A percentile compares a stretch with the other conserved stretches of the same genome.
These are phyloP conservation scores for Manihot esculenta DNA, from an alignment of 441 rosid species.

Conservation along the genomic window DNA sequence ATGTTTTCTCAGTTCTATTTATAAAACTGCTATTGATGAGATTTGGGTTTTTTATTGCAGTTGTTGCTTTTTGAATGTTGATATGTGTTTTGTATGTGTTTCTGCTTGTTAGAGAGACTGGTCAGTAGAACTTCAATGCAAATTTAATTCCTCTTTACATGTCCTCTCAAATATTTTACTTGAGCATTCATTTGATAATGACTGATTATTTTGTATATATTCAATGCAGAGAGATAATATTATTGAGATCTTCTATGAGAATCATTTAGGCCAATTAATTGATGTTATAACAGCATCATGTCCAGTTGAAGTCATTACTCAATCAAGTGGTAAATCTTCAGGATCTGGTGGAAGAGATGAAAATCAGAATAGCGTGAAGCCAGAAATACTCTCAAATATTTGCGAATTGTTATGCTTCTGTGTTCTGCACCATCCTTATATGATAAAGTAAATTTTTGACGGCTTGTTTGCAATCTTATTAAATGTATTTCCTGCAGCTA, in stretches of 20 bases:
- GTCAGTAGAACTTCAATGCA: background rate
- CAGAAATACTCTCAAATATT: conserved; percentile 86
- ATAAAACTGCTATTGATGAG: background rate
- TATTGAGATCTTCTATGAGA: conserved; percentile 94
- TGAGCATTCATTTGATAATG: conserved; percentile 5
- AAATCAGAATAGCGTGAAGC: conserved; percentile 54
- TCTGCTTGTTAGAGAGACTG: background rate
- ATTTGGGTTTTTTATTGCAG: background rate
- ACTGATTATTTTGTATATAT: conserved; percentile 8
- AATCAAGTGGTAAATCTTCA: conserved; percentile 45
- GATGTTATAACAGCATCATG: conserved; percentile 88
- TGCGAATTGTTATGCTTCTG: conserved; percentile 98
- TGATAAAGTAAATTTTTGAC: conserved; percentile 70
- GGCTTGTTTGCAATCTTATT: conserved; percentile 17
- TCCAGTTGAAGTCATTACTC: conserved; percentile 39
- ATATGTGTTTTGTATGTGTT: background rate
- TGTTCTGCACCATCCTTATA: conserved; percentile 88
- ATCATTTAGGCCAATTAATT: conserved; percentile 84
- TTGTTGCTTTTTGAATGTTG: conserved; percentile 1
- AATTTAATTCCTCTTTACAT: background rate
- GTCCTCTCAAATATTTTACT: background rate
- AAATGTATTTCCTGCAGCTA: conserved; percentile 8
- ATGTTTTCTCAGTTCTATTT: background rate
- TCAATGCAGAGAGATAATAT: conserved; percentile 78
- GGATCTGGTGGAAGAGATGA: conserved; percentile 44